A percentile compares a stretch with the other conserved stretches of the same genome.
phyloP scores from a whole-genome alignment of 345 rosid genomes.

The Eucalyptus sp. region DNA sequence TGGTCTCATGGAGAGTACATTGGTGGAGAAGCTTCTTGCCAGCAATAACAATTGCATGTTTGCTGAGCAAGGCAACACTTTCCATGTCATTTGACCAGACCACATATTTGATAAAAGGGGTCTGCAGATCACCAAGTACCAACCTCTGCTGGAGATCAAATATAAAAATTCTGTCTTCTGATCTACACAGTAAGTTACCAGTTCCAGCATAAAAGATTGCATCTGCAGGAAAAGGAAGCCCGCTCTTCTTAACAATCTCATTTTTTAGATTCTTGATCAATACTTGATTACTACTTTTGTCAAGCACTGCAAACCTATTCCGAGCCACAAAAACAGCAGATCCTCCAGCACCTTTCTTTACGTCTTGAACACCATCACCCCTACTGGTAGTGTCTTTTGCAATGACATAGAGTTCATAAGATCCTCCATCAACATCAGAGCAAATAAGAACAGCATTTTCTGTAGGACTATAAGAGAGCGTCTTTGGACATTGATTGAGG shows the following conservation, averaged over 20 bases:
- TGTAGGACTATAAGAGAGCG: slow-evolving; percentile 84
- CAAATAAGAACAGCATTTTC: slow-evolving; percentile 82
- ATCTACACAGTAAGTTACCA: slow-evolving; percentile 72
- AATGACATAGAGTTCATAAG: slow-evolving; percentile 75
- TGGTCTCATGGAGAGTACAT: slow-evolving; percentile 88
- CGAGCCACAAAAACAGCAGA: slow-evolving; percentile 80
- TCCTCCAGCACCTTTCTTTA: slow-evolving; percentile 76
- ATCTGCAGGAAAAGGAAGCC: slow-evolving; percentile 63
- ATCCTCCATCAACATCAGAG: slow-evolving; percentile 90
- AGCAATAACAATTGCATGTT: slow-evolving; percentile 79
- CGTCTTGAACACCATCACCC: slow-evolving; percentile 64
- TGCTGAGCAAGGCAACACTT: slow-evolving; percentile 88
- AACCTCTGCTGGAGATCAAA: slow-evolving; percentile 88
- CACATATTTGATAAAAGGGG: slow-evolving; percentile 68
- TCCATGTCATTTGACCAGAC: slow-evolving; percentile 96
- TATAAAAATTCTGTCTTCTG: slow-evolving; percentile 75
- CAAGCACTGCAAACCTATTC: slow-evolving; percentile 86
- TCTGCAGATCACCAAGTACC: slow-evolving; percentile 76
- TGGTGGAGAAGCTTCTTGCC: slow-evolving; percentile 74
- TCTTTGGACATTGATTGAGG: slow-evolving; percentile 82
- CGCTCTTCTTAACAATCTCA: slow-evolving; percentile 65
- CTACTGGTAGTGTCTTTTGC: slow-evolving; percentile 69
- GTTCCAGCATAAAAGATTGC: slow-evolving; percentile 92
- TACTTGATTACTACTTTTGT: slow-evolving; percentile 79
- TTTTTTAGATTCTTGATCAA: slow-evolving; percentile 68